A percentile compares a stretch with the other conserved stretches of the same genome.
Evolutionary conservation across 148 eudicot species (phyloP).

Genomic region (Rhododendron henanense): DNA sequence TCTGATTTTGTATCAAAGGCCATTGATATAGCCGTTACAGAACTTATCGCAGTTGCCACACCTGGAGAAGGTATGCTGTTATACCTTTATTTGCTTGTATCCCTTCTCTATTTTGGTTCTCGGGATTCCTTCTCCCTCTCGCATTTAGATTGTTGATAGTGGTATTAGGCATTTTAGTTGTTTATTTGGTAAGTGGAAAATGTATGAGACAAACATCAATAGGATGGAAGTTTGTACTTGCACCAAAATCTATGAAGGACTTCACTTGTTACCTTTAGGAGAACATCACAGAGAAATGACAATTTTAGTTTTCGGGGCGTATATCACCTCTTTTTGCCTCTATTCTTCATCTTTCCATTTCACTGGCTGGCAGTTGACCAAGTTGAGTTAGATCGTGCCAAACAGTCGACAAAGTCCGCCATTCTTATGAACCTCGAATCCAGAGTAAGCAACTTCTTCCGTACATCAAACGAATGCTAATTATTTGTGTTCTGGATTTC

Average conservation of each 20-base stretch:
- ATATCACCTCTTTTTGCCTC: background rate
- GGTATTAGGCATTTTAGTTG: background rate
- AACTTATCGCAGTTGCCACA: constrained; percentile 66
- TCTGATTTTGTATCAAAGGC: constrained; percentile 67
- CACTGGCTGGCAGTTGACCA: constrained; percentile 45
- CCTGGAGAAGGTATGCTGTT: constrained; percentile 62
- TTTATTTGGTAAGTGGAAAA: background rate
- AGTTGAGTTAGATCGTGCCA: constrained; percentile 74
- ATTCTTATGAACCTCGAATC: constrained; percentile 93
- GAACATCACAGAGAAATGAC: constrained; percentile 2
- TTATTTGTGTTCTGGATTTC: background rate
- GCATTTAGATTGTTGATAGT: background rate
- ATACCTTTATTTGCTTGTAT: background rate
- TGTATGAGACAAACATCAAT: background rate
- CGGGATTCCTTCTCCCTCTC: background rate
- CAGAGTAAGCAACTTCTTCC: constrained; percentile 48
- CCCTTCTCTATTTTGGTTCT: background rate
- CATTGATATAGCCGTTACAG: constrained; percentile 68
- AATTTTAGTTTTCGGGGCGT: background rate
- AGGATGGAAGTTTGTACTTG: constrained; percentile 44
- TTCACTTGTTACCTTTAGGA: background rate
- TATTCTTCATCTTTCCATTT: background rate
- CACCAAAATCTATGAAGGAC: constrained; percentile 49
- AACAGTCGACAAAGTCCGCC: constrained; percentile 76
- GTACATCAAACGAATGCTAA: background rate